A percentile compares a stretch with the other conserved stretches of the same genome.
phyloP scores from a whole-genome alignment of 192 early-diverging fungal genomes.

The Coemansia sp. region DNA sequence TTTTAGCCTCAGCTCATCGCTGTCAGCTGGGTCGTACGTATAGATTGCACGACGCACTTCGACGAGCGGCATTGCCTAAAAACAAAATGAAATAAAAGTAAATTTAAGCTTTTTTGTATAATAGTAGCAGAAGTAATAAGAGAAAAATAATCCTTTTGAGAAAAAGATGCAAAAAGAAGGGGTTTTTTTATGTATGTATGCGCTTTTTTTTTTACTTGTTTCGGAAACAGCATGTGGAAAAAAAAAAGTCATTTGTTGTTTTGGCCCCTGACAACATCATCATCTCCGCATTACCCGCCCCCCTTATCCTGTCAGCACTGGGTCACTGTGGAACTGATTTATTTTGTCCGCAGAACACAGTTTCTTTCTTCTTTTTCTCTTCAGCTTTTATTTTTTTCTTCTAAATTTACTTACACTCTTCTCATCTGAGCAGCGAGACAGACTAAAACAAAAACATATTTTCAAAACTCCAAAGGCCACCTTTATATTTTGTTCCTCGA shows the following conservation, averaged over 20 bases:
- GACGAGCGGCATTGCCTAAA: constrained; percentile 28
- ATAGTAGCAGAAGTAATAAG: neutral
- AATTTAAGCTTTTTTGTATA: too few relatives aligned
- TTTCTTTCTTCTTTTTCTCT: neutral
- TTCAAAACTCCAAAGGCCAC: constrained; percentile 1
- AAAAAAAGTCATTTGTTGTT: neutral
- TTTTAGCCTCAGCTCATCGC: constrained; percentile 80
- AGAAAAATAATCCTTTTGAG: too few relatives aligned
- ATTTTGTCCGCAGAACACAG: too few relatives aligned
- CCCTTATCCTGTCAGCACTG: too few relatives aligned
- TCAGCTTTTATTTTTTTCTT: neutral
- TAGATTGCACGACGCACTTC: constrained; percentile 80
- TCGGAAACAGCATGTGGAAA: neutral
- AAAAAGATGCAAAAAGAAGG: neutral
- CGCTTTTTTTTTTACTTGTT: neutral
- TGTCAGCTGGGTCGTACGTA: constrained; percentile 80
- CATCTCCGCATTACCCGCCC: too few relatives aligned
- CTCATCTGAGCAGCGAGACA: too few relatives aligned
- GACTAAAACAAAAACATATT: neutral
- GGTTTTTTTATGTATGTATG: neutral
- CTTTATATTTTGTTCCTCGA: neutral
- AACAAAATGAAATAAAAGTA: neutral
- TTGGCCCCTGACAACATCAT: neutral
- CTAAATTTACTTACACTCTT: too few relatives aligned
- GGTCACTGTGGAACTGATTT: too few relatives aligned